Conservation (phyloP, 345 rosid genomes). For the Mallotus nudiflorus region DNA sequence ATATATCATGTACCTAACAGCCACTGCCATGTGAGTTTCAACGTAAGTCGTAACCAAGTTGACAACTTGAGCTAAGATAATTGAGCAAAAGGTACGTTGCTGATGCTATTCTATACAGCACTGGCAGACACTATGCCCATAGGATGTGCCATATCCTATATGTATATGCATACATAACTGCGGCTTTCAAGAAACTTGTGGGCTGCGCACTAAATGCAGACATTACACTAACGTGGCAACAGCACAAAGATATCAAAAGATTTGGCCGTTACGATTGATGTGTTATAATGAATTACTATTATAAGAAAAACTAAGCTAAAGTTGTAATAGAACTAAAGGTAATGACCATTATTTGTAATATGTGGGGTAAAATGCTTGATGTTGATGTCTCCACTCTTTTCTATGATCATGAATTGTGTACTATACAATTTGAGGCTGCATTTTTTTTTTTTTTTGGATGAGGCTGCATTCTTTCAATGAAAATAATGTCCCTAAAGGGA, state of each 20-base stretch:
- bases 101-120: not conserved
- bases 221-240: not conserved
- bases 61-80: constrained; percentile 15
- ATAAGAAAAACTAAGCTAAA: not conserved
- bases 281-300: not conserved
- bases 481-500: too few relatives aligned
- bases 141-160: not conserved
- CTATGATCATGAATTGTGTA: too few relatives aligned
- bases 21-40: constrained; percentile 13
- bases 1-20: constrained; percentile 12
- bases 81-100: not conserved
- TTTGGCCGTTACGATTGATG: too few relatives aligned
- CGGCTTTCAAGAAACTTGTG: not conserved
- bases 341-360: not conserved
- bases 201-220: not conserved
- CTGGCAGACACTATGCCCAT: not conserved
- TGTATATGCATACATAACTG: too few relatives aligned
- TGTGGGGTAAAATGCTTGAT: not conserved
- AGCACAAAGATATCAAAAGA: not conserved
- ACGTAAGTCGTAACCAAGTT: constrained; percentile 14
- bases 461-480: too few relatives aligned
- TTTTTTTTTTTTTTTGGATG: too few relatives aligned
- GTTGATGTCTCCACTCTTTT: not conserved
- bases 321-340: not conserved
- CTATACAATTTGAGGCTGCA: too few relatives aligned